Percentiles rank a stretch among this genome's conserved stretches.
phyloP scores from a whole-genome alignment of 164 flowering plant genomes.

The Annona cherimola region DNA sequence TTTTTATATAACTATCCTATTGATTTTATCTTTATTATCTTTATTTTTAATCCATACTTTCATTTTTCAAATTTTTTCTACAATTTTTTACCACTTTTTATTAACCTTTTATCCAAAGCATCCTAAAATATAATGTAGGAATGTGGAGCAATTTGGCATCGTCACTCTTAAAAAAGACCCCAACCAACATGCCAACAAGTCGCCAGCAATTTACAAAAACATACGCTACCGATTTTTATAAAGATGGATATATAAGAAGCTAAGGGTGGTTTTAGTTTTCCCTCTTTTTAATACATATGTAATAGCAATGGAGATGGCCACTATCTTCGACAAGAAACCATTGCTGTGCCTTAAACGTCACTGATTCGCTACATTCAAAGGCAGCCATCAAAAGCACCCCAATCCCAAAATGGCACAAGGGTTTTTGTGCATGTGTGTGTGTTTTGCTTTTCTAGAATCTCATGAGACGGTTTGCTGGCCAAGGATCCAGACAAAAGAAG shows the following conservation, averaged over 20 bases:
- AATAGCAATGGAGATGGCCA: constrained; percentile 4
- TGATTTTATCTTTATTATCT: no score
- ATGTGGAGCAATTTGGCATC: no score
- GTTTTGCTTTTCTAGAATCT: neutral
- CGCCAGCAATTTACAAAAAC: neutral
- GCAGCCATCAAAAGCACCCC: constrained; percentile 9
- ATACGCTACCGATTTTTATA: neutral
- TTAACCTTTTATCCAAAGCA: no score
- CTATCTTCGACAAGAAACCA: constrained; percentile 15
- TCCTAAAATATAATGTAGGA: no score
- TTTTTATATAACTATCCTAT: no score
- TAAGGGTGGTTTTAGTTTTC: no score
- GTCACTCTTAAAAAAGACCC: no score
- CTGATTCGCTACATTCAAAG: constrained; percentile 17
- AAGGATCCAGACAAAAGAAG: constrained; percentile 7
- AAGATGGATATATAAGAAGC: no score
- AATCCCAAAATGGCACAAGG: neutral
- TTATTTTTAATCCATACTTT: no score
- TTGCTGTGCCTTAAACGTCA: constrained; percentile 28
- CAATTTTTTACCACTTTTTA: no score
- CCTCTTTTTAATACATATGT: no score
- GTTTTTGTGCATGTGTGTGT: neutral
- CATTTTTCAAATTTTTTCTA: no score
- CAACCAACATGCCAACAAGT: neutral
- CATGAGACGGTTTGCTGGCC: constrained; percentile 7